Evolutionary conservation across 805 yeast genomes (phyloP), one percentile per base, ranked within the genome.

Genomic region (Kodamaea laetipori): DNA sequence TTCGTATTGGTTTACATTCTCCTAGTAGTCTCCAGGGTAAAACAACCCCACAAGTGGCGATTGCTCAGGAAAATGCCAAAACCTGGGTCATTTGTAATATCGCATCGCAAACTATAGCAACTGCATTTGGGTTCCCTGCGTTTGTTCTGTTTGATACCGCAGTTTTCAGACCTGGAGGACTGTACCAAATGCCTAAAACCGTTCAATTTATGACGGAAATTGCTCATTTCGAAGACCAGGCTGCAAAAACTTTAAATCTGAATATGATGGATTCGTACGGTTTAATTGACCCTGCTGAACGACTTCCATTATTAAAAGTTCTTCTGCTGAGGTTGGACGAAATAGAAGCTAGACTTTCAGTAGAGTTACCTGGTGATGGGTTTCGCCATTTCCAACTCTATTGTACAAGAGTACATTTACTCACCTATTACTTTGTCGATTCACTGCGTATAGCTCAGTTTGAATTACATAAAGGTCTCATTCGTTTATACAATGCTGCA

Each of bases 1-100:
- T 90, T 25, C 70, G 97, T 43, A 86, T 92, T 11, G 98, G 99
- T 0, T 70, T 94, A 19, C 96, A 94, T 57, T 77, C 90, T 16
- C 94, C 71, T 1, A 54, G 48, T 6, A 41, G 45, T 21, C 16
- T 19, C 17, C 40, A 11, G 18, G 27, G 31, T 30, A 41, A 38
- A 25, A 41, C 46, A 4, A 35, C 46, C 4, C 73, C 76, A 61
- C 70, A 67, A 40, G 44, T 67, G 37, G 64, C 65, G 26, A 62
- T 81, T 55, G 63, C 86, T 11, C 77, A 77, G 19, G 99, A 94
- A 64, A 95, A 89, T 55, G 74, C 82, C 25, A 77, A 84, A 46
- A 92, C 99, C 0, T 92, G 99, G 99, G 79, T 88, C n/a, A 79
- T 88, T 8, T 89, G 97, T 57, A 94, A 94, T 58, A 77, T 87